Evolutionary conservation across 2,329 filamentous ascomycete genomes (phyloP).

Genomic region (Colletotrichum cordylinicola): DNA sequence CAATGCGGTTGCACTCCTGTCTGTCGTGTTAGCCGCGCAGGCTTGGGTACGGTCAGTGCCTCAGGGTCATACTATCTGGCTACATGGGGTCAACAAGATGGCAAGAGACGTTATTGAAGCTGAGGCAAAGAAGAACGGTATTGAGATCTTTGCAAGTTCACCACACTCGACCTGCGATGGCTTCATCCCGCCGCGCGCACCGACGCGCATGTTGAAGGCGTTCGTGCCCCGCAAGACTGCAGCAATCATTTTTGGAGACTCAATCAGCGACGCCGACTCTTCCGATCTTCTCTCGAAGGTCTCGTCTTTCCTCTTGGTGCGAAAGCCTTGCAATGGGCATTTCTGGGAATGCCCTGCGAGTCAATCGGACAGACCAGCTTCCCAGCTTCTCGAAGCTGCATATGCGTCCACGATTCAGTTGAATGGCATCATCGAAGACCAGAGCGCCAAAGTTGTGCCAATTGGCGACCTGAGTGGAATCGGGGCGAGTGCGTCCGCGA

Average conservation of each 20-base stretch:
- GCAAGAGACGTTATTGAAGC: not conserved
- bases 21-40: not conserved
- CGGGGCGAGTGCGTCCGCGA: not conserved
- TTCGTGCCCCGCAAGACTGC: not conserved
- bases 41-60: not conserved
- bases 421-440: too few species aligned
- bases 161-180: not conserved
- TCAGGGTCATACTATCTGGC: not conserved
- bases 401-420: not conserved
- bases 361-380: not conserved
- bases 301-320: not conserved
- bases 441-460: not conserved
- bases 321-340: not conserved
- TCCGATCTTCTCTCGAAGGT: not conserved
- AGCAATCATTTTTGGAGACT: not conserved
- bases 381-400: not conserved
- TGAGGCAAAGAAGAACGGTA: not conserved
- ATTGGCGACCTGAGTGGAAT: not conserved
- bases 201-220: not conserved
- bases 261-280: not conserved
- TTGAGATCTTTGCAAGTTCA: not conserved
- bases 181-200: not conserved
- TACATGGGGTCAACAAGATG: not conserved
- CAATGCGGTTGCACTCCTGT: not conserved
- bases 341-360: not conserved